Evolutionary conservation across 192 early-diverging fungal species (phyloP), one percentile per base, ranked within the genome.

Genomic region (Coemansia sp.): DNA sequence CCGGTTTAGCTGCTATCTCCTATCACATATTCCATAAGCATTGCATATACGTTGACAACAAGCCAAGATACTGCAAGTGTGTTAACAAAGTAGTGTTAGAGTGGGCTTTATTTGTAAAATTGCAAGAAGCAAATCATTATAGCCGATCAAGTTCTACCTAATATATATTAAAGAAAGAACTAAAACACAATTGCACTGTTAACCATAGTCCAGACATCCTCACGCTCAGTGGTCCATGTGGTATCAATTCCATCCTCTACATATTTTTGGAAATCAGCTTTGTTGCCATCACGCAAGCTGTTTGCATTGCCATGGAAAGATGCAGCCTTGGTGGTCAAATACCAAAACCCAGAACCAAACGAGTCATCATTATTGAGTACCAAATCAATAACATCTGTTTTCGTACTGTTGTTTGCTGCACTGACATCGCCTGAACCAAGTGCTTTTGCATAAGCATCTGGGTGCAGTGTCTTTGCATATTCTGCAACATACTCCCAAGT

Each of bases 341-440:
- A 77, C 75, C 75, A 77, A 55, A 72, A 66, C 35, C 65, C 75
- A 3, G 75, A 65, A 7, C 38, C 70, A 72, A 77, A 68, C 26
- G 61, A 55, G n/a, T 64, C 65, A 6, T 72, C 55, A 16, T 66
- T 62, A 24, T 60, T 64, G 11, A 68, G 53, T 6, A 78, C 75
- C 39, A 78, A 22, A 0, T 73, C 58, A 5, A 59, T 48, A 0
- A 73, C 65, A 1, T 47, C 53, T 12, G 18, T 65, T 24, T 64
- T 70, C 5, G 62, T 64, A 11, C 2, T 27, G 27, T 64, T 41
- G 54, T 50, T 20, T 3, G 27, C 52, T 38, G 43, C 38, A 27
- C 18, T 10, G 3, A 48, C 27, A 55, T 56, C n/a, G n/a, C 9
- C 24, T 12, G 54, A 29, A 8, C 64, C 64, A 26, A 66, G 26